Evolutionary conservation across 2,329 filamentous ascomycete genomes (phyloP), one percentile per base, ranked within the genome.

Genomic region (Coleophoma crateriformis): DNA sequence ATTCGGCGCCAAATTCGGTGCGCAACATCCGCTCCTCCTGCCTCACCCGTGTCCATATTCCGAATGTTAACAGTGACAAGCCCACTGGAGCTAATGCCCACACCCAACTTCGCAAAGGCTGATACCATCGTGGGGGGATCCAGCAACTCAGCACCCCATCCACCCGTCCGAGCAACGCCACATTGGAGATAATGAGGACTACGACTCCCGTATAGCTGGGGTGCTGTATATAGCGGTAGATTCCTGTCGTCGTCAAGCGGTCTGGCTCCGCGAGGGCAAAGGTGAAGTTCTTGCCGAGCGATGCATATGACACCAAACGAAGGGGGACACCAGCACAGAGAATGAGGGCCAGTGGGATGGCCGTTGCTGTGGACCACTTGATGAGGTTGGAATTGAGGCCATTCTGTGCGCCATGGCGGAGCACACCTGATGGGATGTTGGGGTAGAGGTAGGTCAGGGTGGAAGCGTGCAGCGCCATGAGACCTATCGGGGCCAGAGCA

Each of bases 171-270:
- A 74, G 58, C 4, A 78, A 50, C 1, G 58, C 48, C 1, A 59
- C 34, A 46, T 67, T 65, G 39, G 52, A 59, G 1, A 65, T 13
- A 1, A 68, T 46, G 0, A 78, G 54, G 3, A 71, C 32, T 0
- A 67, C 10, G 2, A 72, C 41, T 0, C 72, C 76, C 0, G 71
- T 74, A 70, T 97, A 97, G 52, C 86, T 87, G 11, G 92, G 92
- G 68, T 97, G 92, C 20, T 94, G 76, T 45, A 92, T 71, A 45
- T 78, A 69, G 4, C 73, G 72, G 67, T 96, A 97, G 22, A 96
- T 71, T 0, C 92, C 92, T 27, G 73, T 74, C 0, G 86, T 95
- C 2, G 96, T 87, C 17, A 97, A 77, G 43, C 75, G 76, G 67
- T 96, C 67, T 1, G 78, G 78, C 46, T 65, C 58, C 1, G 71